Percentiles rank a stretch among this genome's conserved stretches.
Conservation (phyloP, 257 asterid species). For the Cordia subcordata region DNA sequence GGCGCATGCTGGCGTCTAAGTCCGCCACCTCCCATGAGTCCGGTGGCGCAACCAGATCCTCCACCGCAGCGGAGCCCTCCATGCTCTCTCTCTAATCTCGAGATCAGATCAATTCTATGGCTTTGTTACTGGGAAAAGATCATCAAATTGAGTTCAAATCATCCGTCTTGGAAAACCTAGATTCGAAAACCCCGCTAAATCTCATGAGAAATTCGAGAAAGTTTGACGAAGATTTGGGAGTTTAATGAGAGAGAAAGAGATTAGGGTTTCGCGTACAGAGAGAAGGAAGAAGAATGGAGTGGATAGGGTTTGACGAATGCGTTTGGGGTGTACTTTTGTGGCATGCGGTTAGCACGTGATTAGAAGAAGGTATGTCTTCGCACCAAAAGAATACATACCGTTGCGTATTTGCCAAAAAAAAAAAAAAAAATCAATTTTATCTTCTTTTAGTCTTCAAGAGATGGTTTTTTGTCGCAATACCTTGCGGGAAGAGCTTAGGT, state of each 20-base stretch:
- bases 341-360: not conserved
- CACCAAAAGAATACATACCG: no score
- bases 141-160: conserved; percentile 43
- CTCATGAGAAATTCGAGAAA: conserved; percentile 32
- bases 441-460: no score
- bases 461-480: no score
- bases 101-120: conserved; percentile 16
- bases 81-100: conserved; percentile 17
- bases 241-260: not conserved
- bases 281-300: conserved; percentile 1
- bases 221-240: conserved; percentile 8
- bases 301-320: conserved; percentile 70
- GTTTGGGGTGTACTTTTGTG: not conserved
- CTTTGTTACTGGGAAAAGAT: conserved; percentile 1
- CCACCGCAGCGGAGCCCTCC: conserved; percentile 72
- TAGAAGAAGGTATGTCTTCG: not conserved
- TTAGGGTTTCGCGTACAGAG: conserved; percentile 38
- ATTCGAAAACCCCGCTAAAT: conserved; percentile 19
- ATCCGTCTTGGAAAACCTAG: conserved; percentile 16
- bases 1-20: conserved; percentile 80
- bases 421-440: no score
- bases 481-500: no score
- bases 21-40: conserved; percentile 99
- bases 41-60: conserved; percentile 61
- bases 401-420: no score